phyloP scores from a whole-genome alignment of 768 basidiomycete genomes.

The Panellus pusillus region DNA sequence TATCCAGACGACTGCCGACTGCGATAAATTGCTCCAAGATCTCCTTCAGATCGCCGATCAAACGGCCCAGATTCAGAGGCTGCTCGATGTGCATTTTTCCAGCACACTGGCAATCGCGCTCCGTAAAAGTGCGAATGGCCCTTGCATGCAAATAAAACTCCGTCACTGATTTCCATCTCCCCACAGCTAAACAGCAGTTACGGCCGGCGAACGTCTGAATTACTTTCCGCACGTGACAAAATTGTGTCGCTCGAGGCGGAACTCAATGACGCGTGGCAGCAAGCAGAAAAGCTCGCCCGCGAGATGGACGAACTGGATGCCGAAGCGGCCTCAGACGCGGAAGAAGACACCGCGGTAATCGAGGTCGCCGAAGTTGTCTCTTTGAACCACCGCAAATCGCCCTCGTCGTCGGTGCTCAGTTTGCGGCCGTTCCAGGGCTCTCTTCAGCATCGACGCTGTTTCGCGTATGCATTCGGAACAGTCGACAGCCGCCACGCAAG shows the following conservation, averaged over 20 bases:
- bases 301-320: conserved; percentile 68
- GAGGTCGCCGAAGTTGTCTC: conserved; percentile 47
- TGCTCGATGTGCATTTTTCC: conserved; percentile 67
- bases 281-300: conserved; percentile 69
- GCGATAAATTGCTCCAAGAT: conserved; percentile 58
- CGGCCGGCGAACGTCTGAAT: conserved; percentile 60
- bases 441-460: conserved; percentile 10
- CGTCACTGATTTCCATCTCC: conserved; percentile 1
- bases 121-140: conserved; percentile 51
- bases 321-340: conserved; percentile 27
- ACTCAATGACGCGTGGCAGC: conserved; percentile 78
- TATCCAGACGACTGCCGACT: conserved; percentile 60
- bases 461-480: conserved; percentile 14
- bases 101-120: conserved; percentile 78
- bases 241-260: conserved; percentile 64
- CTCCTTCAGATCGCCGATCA: conserved; percentile 63
- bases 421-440: not conserved
- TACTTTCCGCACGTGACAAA: conserved; percentile 45
- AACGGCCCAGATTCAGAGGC: conserved; percentile 55
- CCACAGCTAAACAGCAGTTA: conserved; percentile 67
- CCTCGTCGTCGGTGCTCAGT: conserved; percentile 13
- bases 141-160: not conserved
- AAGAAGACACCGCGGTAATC: conserved; percentile 39
- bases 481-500: not conserved
- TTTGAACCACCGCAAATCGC: conserved; percentile 31